These are phyloP conservation scores for Fusarium sp. DNA, from an alignment of 2,329 filamentous ascomycete genomes.

Conservation along the genomic window DNA sequence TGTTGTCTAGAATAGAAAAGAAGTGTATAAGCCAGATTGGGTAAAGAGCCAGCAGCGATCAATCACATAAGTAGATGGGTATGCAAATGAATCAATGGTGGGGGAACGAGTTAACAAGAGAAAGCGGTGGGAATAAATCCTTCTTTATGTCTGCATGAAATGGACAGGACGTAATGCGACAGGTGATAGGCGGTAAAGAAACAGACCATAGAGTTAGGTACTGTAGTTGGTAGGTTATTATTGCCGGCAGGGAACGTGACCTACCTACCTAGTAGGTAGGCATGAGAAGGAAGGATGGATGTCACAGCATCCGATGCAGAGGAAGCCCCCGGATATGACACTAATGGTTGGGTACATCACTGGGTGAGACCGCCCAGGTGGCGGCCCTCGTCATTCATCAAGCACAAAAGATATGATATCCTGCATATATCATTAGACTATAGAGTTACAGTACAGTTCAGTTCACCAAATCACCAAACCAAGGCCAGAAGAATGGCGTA, in stretches of 20 bases:
- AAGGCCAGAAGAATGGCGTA: slow-evolving; percentile 38
- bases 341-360: neutral
- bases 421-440: slow-evolving; percentile 15
- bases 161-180: slow-evolving; percentile 11
- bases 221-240: slow-evolving; percentile 1
- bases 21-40: slow-evolving; percentile 5
- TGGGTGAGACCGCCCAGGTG: neutral
- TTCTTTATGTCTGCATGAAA: slow-evolving; percentile 36
- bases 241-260: slow-evolving; percentile 10
- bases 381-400: slow-evolving; percentile 27
- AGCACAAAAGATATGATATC: slow-evolving; percentile 3
- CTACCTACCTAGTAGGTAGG: neutral
- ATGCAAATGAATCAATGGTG: slow-evolving; percentile 13
- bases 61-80: slow-evolving; percentile 1
- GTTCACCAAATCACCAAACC: slow-evolving; percentile 26
- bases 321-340: neutral
- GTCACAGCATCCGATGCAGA: slow-evolving; percentile 1
- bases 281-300: slow-evolving; percentile 8
- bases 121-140: slow-evolving; percentile 14
- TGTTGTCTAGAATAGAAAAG: neutral
- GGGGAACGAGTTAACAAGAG: slow-evolving; percentile 3
- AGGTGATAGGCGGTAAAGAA: slow-evolving; percentile 21
- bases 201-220: neutral
- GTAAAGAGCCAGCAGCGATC: neutral
- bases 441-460: slow-evolving; percentile 3